Conservation (phyloP, 805 yeast genomes). For the Starmera caribaea region DNA sequence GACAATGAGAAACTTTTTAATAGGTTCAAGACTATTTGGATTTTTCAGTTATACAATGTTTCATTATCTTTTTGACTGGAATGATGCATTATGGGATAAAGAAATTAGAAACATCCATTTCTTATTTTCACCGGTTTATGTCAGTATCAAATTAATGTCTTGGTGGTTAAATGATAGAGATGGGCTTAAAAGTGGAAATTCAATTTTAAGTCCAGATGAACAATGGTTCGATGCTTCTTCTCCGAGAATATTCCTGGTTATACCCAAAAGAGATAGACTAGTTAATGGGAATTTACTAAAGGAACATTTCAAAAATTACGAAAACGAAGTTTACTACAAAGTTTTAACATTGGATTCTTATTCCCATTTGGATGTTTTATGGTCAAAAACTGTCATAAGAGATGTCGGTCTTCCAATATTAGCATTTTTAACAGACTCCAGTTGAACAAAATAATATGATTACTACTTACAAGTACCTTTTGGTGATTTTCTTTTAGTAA, state of each 20-base stretch:
- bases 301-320: slow-evolving; percentile 53
- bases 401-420: slow-evolving; percentile 38
- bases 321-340: slow-evolving; percentile 26
- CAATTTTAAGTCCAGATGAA: slow-evolving; percentile 39
- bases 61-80: slow-evolving; percentile 83
- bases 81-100: slow-evolving; percentile 65
- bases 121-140: slow-evolving; percentile 76
- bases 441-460: too few species aligned
- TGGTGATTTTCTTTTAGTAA: too few species aligned
- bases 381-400: slow-evolving; percentile 76
- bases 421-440: too few species aligned
- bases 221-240: slow-evolving; percentile 44
- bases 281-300: slow-evolving; percentile 68
- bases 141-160: slow-evolving; percentile 71
- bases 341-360: slow-evolving; percentile 43
- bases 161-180: slow-evolving; percentile 73
- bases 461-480: too few species aligned
- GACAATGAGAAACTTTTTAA: slow-evolving; percentile 39
- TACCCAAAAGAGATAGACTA: slow-evolving; percentile 65
- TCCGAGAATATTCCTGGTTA: slow-evolving; percentile 56
- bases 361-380: slow-evolving; percentile 82
- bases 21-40: slow-evolving; percentile 46
- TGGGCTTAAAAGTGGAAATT: slow-evolving; percentile 31
- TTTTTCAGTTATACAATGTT: slow-evolving; percentile 71
- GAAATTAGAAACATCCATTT: slow-evolving; percentile 64